Evolutionary conservation across 129 eudicot genomes (phyloP).

Genomic region (Artemisia annua): DNA sequence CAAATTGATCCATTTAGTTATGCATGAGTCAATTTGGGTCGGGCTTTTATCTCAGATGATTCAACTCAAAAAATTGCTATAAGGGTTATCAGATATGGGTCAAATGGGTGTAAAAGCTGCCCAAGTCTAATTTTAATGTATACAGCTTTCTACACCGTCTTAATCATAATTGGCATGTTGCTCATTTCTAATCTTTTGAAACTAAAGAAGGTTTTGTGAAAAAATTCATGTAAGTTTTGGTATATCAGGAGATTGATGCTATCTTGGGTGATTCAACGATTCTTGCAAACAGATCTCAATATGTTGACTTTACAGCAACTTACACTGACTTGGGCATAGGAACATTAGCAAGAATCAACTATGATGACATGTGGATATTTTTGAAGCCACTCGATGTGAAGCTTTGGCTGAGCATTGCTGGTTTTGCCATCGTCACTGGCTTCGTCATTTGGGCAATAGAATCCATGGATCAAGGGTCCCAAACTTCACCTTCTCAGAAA

Average conservation of each 20-base stretch:
- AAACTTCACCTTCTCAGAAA: constrained; percentile 19
- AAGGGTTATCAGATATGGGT: neutral
- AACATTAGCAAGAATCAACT: constrained; percentile 21
- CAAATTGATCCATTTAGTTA: neutral
- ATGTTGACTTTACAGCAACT: constrained; percentile 45
- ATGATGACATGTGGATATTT: constrained; percentile 35
- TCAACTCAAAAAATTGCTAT: neutral
- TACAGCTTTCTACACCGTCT: neutral
- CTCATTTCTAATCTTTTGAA: neutral
- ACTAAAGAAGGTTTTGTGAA: neutral
- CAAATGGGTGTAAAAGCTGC: neutral
- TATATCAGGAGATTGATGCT: constrained; percentile 36
- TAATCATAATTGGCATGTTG: neutral
- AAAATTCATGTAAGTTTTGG: neutral
- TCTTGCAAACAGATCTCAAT: constrained; percentile 32
- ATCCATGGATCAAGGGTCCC: constrained; percentile 25
- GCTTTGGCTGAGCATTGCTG: constrained; percentile 37
- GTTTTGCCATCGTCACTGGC: constrained; percentile 31
- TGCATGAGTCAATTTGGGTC: neutral
- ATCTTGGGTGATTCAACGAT: constrained; percentile 47
- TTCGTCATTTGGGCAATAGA: constrained; percentile 35
- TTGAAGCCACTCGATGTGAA: constrained; percentile 35
- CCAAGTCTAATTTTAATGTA: neutral
- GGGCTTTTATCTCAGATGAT: neutral
- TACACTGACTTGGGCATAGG: constrained; percentile 42